Evolutionary conservation across 805 yeast species (phyloP), one percentile per base, ranked within the genome.

Genomic region (Spathaspora girioi): DNA sequence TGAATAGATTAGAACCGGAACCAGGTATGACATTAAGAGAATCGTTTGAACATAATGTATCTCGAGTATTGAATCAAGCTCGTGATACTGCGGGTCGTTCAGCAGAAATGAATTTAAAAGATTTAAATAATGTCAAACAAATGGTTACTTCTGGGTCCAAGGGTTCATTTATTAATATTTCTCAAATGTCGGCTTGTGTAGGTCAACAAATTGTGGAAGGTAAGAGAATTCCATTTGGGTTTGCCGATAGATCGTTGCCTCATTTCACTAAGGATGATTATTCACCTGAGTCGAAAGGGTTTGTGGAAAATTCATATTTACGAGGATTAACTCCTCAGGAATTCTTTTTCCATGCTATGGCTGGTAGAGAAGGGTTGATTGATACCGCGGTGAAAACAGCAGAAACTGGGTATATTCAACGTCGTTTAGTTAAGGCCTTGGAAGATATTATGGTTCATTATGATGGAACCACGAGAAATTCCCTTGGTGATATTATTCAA

Each of bases 151-250:
- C 99, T 12, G 99, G 99, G 64, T 94, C 99, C 31, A 94, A 94
- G 74, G 99, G 99, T 79, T 94, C 99, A 14, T 94, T 93, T 70
- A 94, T 94, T 70, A 94, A 94, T 70, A 94, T 94, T 68, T 96
- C 99, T 20, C 98, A 92, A 76, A 94, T 94, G 99, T 91, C 97
- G 41, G 99, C 99, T 10, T 94, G 99, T 87, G 99, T 94, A 27
- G 99, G 99, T 63, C 99, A 94, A 73, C 99, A 94, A 69, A 94
- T 96, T 73, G 99, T 94, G 45, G 99, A 94, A 76, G 99, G 99
- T 82, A 94, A 89, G 71, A 96, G 99, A 81, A 93, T 94, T 75
- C 96, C 97, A 20, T 94, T 89, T 62, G 99, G 99, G 43, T 94
- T 94, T 67, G 84, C 90, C 40, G 98, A 94, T 69, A 87, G 99